Evolutionary conservation across 2,329 filamentous ascomycete species (phyloP).

Genomic region (Trichophyton rubrum): DNA sequence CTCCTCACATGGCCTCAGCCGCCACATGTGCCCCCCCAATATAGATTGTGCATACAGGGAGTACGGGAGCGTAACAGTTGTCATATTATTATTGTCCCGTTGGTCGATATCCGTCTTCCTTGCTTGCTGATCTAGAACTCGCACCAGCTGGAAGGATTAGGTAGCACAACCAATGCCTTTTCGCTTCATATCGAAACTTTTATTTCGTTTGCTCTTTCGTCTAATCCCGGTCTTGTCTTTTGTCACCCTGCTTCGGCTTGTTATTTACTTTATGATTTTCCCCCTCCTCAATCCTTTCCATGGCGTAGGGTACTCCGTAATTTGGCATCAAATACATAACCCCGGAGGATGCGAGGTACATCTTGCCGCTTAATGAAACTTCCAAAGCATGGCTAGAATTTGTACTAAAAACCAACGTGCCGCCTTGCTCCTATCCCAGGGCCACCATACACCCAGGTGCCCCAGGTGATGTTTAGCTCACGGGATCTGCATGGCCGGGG

Average conservation of each 20-base stretch:
- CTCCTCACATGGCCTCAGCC: not conserved
- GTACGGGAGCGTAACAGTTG: not conserved
- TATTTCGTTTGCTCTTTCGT: not conserved
- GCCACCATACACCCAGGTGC: too few relatives aligned
- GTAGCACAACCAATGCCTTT: not conserved
- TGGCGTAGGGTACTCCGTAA: not conserved
- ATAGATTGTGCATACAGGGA: not conserved
- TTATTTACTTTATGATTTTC: too few relatives aligned
- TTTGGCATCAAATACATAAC: not conserved
- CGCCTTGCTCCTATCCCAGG: too few relatives aligned
- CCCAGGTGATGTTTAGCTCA: not conserved
- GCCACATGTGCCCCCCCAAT: not conserved
- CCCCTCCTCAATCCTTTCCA: not conserved
- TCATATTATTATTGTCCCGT: not conserved
- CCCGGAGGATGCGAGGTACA: not conserved
- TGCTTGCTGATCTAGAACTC: not conserved
- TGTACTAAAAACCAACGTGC: not conserved
- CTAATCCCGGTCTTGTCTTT: not conserved
- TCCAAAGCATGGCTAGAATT: not conserved
- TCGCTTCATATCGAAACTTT: not conserved
- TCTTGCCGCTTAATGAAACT: not conserved
- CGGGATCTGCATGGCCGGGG: not conserved
- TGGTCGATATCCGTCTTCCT: not conserved
- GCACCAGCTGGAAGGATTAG: not conserved
- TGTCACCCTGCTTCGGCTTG: not conserved